Percentiles rank a stretch among this genome's conserved stretches.
Conservation (phyloP, 805 yeast genomes). For the Candida tammaniensis region DNA sequence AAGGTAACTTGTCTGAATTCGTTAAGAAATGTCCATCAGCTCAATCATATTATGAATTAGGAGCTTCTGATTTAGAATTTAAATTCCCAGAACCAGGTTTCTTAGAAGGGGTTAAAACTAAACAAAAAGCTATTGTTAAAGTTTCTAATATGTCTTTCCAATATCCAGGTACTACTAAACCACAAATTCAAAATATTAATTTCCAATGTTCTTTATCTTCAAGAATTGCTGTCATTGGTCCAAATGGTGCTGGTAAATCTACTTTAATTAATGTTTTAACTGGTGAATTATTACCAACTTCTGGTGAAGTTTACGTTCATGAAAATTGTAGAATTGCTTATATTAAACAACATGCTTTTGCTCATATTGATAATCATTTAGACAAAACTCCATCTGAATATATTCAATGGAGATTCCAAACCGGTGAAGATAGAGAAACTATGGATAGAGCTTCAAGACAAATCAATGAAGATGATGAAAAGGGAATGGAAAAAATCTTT, state of each 20-base stretch:
- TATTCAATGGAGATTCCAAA: constrained; percentile 99
- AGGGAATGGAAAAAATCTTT: constrained; percentile 99
- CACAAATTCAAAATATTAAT: constrained; percentile 85
- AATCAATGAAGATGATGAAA: constrained; percentile 94
- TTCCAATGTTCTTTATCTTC: constrained; percentile 99
- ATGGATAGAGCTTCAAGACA: constrained; percentile 99
- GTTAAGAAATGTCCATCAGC: constrained; percentile 99
- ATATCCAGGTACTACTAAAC: constrained; percentile 98
- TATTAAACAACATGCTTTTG: constrained; percentile 99
- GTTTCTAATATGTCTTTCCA: constrained; percentile 97
- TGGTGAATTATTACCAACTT: constrained; percentile 98
- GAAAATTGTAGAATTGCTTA: constrained; percentile 99
- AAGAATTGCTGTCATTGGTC: constrained; percentile 99
- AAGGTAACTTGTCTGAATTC: constrained; percentile 99
- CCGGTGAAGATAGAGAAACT: constrained; percentile 99
- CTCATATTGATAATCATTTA: constrained; percentile 97
- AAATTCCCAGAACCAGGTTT: constrained; percentile 99
- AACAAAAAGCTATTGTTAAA: constrained; percentile 99
- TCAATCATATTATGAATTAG: constrained; percentile 96
- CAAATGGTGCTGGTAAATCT: constrained; percentile 99
- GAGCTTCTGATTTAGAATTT: constrained; percentile 97
- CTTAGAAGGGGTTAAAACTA: constrained; percentile 99
- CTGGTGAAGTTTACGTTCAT: constrained; percentile 99
- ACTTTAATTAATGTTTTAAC: constrained; percentile 98
- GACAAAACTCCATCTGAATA: constrained; percentile 99